These are phyloP conservation scores for Hibiscus syriacus DNA, from an alignment of 345 rosid species.

Conservation along the genomic window DNA sequence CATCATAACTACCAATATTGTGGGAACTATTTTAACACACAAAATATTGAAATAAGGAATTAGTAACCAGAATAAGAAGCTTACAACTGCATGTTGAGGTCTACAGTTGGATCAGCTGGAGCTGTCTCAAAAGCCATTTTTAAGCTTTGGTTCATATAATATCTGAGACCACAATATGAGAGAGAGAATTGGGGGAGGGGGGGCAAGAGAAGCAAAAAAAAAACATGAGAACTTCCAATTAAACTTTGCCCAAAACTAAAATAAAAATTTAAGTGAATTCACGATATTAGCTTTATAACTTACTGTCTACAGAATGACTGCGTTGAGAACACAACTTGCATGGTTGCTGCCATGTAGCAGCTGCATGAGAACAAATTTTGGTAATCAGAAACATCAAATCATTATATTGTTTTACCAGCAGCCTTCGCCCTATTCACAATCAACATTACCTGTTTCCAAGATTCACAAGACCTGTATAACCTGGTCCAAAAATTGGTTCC, in stretches of 20 bases:
- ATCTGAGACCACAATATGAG: slow-evolving; percentile 44
- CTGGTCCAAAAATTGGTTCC: slow-evolving; percentile 85
- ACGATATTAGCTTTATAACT: slow-evolving; percentile 14
- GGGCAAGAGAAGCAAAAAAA: not conserved
- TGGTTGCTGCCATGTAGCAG: slow-evolving; percentile 98
- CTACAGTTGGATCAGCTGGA: slow-evolving; percentile 96
- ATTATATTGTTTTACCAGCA: slow-evolving; percentile 5
- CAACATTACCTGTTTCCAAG: slow-evolving; percentile 86
- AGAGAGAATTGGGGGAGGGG: slow-evolving; percentile 13
- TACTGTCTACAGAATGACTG: slow-evolving; percentile 61
- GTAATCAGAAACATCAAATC: slow-evolving; percentile 3
- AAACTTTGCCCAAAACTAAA: not conserved
- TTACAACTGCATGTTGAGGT: slow-evolving; percentile 93
- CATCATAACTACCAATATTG: not conserved
- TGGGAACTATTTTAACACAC: not conserved
- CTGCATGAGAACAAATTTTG: slow-evolving; percentile 34
- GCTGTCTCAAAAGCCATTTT: slow-evolving; percentile 76
- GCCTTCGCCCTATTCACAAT: slow-evolving; percentile 2
- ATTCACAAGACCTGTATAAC: slow-evolving; percentile 93
- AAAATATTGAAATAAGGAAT: not conserved
- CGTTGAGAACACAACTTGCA: slow-evolving; percentile 89
- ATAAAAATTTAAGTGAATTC: not conserved
- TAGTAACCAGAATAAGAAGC: slow-evolving; percentile 20
- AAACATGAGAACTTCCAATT: not conserved
- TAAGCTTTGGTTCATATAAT: slow-evolving; percentile 57